Base-by-base conservation (phyloP, 345 rosid species). In the Arabidopsis suecica region DNA sequence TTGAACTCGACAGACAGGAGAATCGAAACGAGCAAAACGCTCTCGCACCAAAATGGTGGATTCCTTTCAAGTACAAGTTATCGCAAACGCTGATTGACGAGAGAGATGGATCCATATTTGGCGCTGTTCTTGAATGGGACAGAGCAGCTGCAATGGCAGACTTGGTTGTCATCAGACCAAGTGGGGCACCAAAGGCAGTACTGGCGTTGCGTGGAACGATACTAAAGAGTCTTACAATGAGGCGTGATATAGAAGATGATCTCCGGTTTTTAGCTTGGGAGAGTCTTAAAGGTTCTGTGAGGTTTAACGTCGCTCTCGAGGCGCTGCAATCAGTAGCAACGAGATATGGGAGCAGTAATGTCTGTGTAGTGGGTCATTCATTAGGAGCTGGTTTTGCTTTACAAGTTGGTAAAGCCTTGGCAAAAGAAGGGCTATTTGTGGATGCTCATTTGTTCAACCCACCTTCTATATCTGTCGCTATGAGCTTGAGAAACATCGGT, bases 41-140 rank as follows among this genome's bases (percentile, higher is more conserved):
- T 2, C 96, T 93, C 3, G 98, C 99, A 5, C 94, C 98, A 0
- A 93, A 89, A 78, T 95, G 99, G 98, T 93, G 98, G 97, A 76
- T 81, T 22, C 87, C 89, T n/a, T 95, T 92, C 81, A 95, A 88
- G 82, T 95, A 90, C 89, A 95, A 85, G 81, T 69, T 93, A 51
- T 61, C 86, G 1, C 88, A 84, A 51, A 89, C 91, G 16, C 83
- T 95, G 18, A 71, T 83, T 9, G 99, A 95, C 10, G 88, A 89
- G 61, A 81, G 96, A 80, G 98, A 93, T 33, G 94, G 93, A 33
- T 95, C 98, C 0, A 85, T 90, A 69, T 95, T 93, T 10, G 99
- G 97, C 1, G 96, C 91, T 1, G 82, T 95, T 9, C 84, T 93
- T 38, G 98, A 95, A 79, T 95, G 99, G 97, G 97, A 95, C 48